Evolutionary conservation across 176 grass and related monocot species (phyloP).

Genomic region (Bothriochloa decipiens): DNA sequence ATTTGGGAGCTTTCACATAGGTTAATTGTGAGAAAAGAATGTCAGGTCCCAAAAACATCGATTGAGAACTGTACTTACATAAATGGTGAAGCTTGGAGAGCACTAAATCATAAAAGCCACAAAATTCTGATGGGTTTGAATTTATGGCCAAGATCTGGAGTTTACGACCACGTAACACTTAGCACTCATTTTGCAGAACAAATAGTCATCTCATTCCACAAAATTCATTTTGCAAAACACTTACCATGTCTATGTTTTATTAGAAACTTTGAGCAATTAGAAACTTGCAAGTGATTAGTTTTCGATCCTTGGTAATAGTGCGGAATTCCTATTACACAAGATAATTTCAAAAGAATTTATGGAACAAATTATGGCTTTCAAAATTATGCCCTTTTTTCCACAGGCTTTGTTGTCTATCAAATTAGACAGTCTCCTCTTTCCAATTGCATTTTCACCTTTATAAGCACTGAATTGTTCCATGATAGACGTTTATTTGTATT

Average conservation of each 20-base stretch:
- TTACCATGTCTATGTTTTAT: neutral
- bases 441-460: too few species aligned
- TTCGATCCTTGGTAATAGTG: neutral
- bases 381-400: neutral
- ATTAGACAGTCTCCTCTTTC: neutral
- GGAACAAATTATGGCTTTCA: neutral
- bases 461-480: neutral
- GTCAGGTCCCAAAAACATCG: too few species aligned
- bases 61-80: too few species aligned
- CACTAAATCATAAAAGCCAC: neutral
- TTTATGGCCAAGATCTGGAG: rapidly evolving
- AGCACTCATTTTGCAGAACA: neutral
- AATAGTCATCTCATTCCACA: neutral
- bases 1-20: too few species aligned
- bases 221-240: too few species aligned
- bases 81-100: neutral
- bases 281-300: neutral
- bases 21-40: neutral
- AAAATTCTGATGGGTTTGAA: neutral
- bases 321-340: neutral
- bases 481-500: neutral
- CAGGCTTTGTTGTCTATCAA: neutral
- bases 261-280: neutral
- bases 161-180: neutral
- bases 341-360: neutral